Base-by-base conservation (phyloP, 768 basidiomycete genomes). In the Xerocomellus amylosporus region DNA sequence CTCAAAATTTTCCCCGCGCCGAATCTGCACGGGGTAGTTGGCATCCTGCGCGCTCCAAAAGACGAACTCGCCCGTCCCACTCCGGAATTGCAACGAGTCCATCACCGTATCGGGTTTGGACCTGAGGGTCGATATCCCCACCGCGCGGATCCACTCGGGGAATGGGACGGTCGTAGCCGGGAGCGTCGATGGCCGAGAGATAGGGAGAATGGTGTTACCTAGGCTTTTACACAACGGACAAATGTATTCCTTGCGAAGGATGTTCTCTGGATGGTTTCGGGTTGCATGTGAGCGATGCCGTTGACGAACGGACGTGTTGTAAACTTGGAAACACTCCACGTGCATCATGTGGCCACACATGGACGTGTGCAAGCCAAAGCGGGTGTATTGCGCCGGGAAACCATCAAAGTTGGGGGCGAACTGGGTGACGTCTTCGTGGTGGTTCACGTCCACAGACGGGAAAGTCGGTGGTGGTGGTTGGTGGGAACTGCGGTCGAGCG, bases 271-370 rank as follows among this genome's bases (percentile, higher is more conserved):
- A 65, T 97, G 96, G 59, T 94, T 93, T 37, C 97, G 77, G 7
- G 93, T 93, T 6, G 90, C 85, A 62, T 98, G 96, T 0, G 87
- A 79, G 8, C 89, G 82, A 66, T 96, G 93, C 13, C 95, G 87
- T 57, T 89, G 86, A 42, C 91, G 82, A 49, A 98, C 87, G 17
- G 94, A 95, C 2, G 80, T 68, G 59, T 83, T 93, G 70, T 98
- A 98, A 2, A 87, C 87, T 46, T 88, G 87, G 76, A 98, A 96
- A 72, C 97, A 98, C 39, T 88, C 84, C 57, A 95, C 73, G 72
- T 99, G 97, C 94, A 99, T 98, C 79, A 95, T 84, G 67, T 98
- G 97, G 31, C 87, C 93, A 70, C 96, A 98, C 37, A 93, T 86
- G 1, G 94, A 93, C 10, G 87, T 75, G 65, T 94, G 80, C 13